These are phyloP conservation scores for Handroanthus guayacan DNA, from an alignment of 257 asterid genomes.

Conservation along the genomic window DNA sequence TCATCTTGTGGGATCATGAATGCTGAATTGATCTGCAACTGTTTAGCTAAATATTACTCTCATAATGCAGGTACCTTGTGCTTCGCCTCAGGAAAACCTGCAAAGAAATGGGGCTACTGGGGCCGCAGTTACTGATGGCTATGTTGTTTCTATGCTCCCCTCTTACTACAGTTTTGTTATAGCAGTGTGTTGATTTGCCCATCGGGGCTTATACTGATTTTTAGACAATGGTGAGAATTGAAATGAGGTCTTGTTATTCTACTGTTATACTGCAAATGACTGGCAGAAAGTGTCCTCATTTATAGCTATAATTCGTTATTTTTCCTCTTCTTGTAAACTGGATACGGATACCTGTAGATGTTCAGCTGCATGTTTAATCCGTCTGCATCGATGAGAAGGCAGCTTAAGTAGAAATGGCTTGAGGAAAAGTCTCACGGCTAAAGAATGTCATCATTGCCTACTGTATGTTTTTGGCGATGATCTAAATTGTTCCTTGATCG, in stretches of 20 bases:
- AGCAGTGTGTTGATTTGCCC: too few species aligned
- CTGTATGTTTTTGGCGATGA: not conserved
- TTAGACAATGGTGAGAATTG: not conserved
- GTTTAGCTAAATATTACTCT: not conserved
- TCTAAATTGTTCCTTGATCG: not conserved
- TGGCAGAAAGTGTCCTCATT: not conserved
- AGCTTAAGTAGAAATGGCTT: not conserved
- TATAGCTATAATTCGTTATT: not conserved
- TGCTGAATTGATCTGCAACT: not conserved
- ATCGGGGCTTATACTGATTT: not conserved
- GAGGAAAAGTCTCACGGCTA: not conserved
- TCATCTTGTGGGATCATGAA: too few species aligned
- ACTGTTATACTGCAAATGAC: not conserved
- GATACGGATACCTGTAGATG: conserved; percentile 5
- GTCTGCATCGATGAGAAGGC: not conserved
- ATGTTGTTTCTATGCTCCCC: not conserved
- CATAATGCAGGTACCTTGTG: conserved; percentile 73
- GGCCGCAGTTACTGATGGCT: conserved; percentile 72
- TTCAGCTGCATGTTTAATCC: not conserved
- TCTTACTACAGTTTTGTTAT: not conserved
- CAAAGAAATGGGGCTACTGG: conserved; percentile 95
- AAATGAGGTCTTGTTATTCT: not conserved
- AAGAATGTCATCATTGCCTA: too few species aligned
- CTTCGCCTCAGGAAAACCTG: conserved; percentile 88
- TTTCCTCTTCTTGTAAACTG: not conserved